Evolutionary conservation across 768 basidiomycete species (phyloP).

Genomic region (Phaeotremella skinneri): DNA sequence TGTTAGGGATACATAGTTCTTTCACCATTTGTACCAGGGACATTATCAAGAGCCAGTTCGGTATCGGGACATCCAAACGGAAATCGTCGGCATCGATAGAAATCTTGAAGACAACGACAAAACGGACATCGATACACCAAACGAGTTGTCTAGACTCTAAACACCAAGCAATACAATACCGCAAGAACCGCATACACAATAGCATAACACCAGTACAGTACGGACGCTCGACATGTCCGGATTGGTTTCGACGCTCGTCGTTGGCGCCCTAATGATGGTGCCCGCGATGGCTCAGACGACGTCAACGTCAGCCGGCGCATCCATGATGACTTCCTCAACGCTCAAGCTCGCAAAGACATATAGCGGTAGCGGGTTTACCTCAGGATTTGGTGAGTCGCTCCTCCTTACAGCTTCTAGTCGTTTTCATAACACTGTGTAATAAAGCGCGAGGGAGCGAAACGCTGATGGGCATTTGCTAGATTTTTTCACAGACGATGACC

Average conservation of each 20-base stretch:
- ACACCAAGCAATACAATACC: no score
- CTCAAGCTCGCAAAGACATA: conserved; percentile 47
- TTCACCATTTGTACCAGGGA: no score
- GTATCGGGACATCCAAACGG: no score
- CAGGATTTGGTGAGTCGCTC: conserved; percentile 35
- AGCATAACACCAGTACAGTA: neutral
- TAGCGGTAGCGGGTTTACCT: conserved; percentile 39
- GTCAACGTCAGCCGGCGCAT: conserved; percentile 16
- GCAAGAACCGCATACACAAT: neutral
- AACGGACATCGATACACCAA: no score
- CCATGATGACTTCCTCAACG: conserved; percentile 22
- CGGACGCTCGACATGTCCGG: neutral
- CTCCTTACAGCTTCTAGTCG: neutral
- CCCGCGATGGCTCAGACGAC: neutral
- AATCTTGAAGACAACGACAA: no score
- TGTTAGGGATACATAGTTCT: no score
- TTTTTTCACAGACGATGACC: conserved; percentile 47
- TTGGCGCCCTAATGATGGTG: neutral
- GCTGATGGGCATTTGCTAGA: conserved; percentile 22
- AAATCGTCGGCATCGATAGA: no score
- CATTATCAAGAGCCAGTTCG: no score
- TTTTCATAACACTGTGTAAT: neutral
- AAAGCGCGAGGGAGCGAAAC: neutral
- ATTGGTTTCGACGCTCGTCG: neutral
- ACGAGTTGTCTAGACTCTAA: no score